Percentiles rank a stretch among this genome's conserved stretches.
Conservation (phyloP, 2,329 filamentous ascomycete species). For the Sarocladiaceae sp. region DNA sequence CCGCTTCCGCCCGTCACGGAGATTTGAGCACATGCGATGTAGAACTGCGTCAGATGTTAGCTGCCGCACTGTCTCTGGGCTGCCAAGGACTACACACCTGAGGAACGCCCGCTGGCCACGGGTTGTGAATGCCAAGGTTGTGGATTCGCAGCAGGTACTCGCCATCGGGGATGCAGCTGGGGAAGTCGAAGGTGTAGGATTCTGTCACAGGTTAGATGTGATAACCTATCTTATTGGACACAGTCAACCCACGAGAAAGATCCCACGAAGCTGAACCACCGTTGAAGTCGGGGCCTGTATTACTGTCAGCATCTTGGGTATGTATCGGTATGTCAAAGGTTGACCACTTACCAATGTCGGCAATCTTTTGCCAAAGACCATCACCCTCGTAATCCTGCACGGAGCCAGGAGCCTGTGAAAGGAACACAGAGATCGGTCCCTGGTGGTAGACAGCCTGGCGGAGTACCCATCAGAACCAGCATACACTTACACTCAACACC, state of each 20-base stretch:
- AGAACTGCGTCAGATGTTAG: constrained; percentile 28
- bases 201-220: constrained; percentile 18
- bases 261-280: constrained; percentile 8
- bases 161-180: constrained; percentile 44
- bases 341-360: constrained; percentile 22
- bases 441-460: constrained; percentile 31
- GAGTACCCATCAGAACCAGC: neutral
- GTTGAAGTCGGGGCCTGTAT: constrained; percentile 5
- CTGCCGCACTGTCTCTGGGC: neutral
- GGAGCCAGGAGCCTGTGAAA: constrained; percentile 29
- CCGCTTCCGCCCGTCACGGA: constrained; percentile 18
- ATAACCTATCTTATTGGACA: constrained; percentile 5
- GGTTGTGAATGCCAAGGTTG: constrained; percentile 55
- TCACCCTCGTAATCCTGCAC: constrained; percentile 29
- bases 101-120: constrained; percentile 34
- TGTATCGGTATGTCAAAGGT: neutral
- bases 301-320: neutral
- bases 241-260: constrained; percentile 5
- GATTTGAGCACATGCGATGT: constrained; percentile 23
- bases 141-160: constrained; percentile 54
- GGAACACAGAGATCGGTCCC: constrained; percentile 27
- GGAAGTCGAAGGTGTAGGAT: constrained; percentile 34
- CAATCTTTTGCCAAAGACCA: constrained; percentile 34
- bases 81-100: constrained; percentile 21
- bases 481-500: neutral